phyloP scores from a whole-genome alignment of 2,329 filamentous ascomycete species.

The Diaporthe citriasiana region DNA sequence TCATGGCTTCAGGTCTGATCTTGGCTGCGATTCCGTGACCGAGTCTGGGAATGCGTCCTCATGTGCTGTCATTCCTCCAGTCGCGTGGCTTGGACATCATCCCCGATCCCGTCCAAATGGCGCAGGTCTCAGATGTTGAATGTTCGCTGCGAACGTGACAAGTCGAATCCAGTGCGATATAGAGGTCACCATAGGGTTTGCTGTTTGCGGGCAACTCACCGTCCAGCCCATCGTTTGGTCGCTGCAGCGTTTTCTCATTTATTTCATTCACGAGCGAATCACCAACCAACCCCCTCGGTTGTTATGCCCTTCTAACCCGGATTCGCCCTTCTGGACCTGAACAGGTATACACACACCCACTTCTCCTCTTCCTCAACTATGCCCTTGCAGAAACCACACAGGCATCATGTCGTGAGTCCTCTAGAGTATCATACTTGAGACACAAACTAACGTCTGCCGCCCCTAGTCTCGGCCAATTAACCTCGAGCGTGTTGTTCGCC shows the following conservation, averaged over 20 bases:
- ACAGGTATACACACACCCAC: neutral
- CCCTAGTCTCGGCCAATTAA: conserved; percentile 18
- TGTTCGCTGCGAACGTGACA: neutral
- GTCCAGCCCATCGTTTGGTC: neutral
- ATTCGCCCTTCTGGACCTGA: conserved; percentile 5
- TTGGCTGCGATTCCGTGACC: conserved; percentile 13
- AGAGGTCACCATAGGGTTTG: neutral
- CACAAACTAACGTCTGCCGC: neutral
- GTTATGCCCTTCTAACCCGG: neutral
- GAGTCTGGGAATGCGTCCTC: conserved; percentile 43
- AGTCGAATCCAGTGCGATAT: neutral
- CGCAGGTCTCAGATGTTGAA: conserved; percentile 17
- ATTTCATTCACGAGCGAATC: neutral
- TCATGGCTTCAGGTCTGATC: neutral
- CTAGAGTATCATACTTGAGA: neutral
- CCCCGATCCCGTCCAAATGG: conserved; percentile 16
- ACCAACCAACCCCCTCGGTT: neutral
- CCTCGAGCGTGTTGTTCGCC: conserved; percentile 46
- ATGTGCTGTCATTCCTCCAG: conserved; percentile 43
- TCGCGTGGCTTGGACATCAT: conserved; percentile 5
- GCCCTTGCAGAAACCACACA: neutral
- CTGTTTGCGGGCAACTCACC: neutral
- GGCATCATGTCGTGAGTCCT: conserved; percentile 27
- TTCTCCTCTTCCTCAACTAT: neutral
- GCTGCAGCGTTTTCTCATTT: neutral